Evolutionary conservation across 2,329 filamentous ascomycete genomes (phyloP), one percentile per base, ranked within the genome.

Genomic region (Fusarium sp.): DNA sequence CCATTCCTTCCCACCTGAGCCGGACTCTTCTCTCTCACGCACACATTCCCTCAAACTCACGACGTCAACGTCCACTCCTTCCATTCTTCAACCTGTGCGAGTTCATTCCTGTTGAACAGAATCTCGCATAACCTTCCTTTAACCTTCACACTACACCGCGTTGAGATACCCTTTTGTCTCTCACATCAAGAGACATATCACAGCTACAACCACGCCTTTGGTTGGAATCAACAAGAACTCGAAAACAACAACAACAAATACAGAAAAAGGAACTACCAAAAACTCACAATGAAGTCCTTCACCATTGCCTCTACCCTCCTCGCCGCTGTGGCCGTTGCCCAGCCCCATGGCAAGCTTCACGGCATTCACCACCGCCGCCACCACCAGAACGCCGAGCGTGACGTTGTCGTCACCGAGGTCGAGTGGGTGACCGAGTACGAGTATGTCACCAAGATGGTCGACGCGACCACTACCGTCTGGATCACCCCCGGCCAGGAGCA

Each of bases 351-450:
- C 44, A 67, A 56, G 58, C 62, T 59, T 51, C 67, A 81, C 67
- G 79, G 75, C 71, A 79, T 80, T 71, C 75, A 76, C 70, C 80
- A 77, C 64, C 79, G 79, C 62, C 80, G 80, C 64, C 76, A 80
- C 69, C 71, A 77, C 59, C 61, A 78, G 65, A 80, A 81, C 65
- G 73, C 70, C 64, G 78, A 78, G 68, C 78, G 79, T 55, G 81
- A 76, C 40, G 40, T 44, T 18, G 62, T 85, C 13, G 81, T 85
- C 69, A 85, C 83, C 42, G 81, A 83, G 72, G 81, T 81, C 58
- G 82, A 83, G 73, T 86, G 83, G 80, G 83, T 86, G 70, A 85
- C 83, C 6, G 81, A 84, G 71, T 82, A 81, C 3, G 82, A 75
- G 68, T 78, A 76, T 53, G 80, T 87, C 65, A 83, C 84, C 63